Evolutionary conservation across 805 yeast genomes (phyloP).

Genomic region (Suhomyces emberorum): DNA sequence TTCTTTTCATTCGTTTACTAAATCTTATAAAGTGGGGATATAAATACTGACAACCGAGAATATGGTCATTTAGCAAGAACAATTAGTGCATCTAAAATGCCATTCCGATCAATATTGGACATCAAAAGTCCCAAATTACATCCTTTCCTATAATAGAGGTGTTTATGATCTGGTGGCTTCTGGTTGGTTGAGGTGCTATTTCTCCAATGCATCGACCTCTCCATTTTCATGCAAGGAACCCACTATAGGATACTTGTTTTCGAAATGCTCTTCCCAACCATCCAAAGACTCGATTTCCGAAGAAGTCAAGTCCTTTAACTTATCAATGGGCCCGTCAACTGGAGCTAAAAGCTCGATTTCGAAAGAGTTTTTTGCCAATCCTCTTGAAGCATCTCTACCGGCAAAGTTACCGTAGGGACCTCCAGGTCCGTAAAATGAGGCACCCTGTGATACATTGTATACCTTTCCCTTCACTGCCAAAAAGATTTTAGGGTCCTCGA

Average conservation of each 20-base stretch:
- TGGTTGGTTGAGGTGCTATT: too few relatives aligned
- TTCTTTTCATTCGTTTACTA: too few relatives aligned
- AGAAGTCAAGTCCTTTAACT: conserved; percentile 54
- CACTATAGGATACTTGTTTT: conserved; percentile 73
- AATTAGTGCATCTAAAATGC: too few relatives aligned
- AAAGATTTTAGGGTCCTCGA: conserved; percentile 73
- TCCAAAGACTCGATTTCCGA: conserved; percentile 66
- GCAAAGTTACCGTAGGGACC: conserved; percentile 95
- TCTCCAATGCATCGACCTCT: neutral
- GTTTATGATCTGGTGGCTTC: too few relatives aligned
- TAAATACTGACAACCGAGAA: too few relatives aligned
- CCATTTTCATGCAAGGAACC: conserved; percentile 56
- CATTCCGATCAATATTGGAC: too few relatives aligned
- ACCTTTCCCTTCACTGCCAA: conserved; percentile 85
- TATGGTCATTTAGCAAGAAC: too few relatives aligned
- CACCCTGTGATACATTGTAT: conserved; percentile 76
- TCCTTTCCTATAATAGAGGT: too few relatives aligned
- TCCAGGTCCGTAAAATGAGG: conserved; percentile 90
- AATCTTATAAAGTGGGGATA: too few relatives aligned
- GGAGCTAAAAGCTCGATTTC: conserved; percentile 63
- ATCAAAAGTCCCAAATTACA: too few relatives aligned
- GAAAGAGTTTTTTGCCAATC: conserved; percentile 84
- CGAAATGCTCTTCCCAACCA: conserved; percentile 84
- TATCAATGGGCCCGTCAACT: conserved; percentile 70
- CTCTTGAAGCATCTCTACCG: conserved; percentile 93